Evolutionary conservation across 768 basidiomycete genomes (phyloP).

Genomic region (Mycena sanguinolenta): DNA sequence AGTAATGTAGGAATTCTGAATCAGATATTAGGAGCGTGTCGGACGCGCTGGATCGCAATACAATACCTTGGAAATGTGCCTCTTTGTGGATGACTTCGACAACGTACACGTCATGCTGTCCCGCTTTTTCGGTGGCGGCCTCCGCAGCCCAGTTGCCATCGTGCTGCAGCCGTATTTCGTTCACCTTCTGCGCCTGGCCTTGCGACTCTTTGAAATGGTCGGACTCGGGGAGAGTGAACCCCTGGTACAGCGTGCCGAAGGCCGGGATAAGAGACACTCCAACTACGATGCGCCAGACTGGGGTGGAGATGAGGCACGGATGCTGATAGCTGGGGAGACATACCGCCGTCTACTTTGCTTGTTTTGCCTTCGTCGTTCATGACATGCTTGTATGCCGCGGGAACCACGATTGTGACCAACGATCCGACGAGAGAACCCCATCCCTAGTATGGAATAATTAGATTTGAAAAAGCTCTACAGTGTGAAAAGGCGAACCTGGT

Average conservation of each 20-base stretch:
- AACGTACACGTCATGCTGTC: no score
- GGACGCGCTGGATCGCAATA: no score
- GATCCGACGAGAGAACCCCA: slow-evolving; percentile 81
- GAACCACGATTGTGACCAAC: slow-evolving; percentile 72
- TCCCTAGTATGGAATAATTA: slow-evolving; percentile 63
- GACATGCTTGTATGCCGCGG: slow-evolving; percentile 71
- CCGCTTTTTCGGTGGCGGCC: no score
- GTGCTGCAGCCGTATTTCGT: no score
- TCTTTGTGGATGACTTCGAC: no score
- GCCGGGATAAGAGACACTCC: slow-evolving; percentile 81
- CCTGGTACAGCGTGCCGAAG: slow-evolving; percentile 80
- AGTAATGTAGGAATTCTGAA: slow-evolving; percentile 72
- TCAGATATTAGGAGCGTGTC: no score
- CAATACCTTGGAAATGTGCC: no score
- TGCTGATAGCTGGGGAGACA: neutral
- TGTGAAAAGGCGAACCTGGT: no score
- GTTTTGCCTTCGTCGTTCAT: slow-evolving; percentile 72
- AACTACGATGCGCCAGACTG: slow-evolving; percentile 79
- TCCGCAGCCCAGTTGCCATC: no score
- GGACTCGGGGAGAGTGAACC: slow-evolving; percentile 80
- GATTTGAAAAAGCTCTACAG: no score
- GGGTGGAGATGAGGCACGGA: neutral
- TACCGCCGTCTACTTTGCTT: slow-evolving; percentile 79
- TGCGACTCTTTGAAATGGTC: slow-evolving; percentile 64
- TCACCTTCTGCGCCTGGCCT: no score